Evolutionary conservation across 495 filamentous ascomycete species (phyloP).

Genomic region (Daldinia caldariorum): DNA sequence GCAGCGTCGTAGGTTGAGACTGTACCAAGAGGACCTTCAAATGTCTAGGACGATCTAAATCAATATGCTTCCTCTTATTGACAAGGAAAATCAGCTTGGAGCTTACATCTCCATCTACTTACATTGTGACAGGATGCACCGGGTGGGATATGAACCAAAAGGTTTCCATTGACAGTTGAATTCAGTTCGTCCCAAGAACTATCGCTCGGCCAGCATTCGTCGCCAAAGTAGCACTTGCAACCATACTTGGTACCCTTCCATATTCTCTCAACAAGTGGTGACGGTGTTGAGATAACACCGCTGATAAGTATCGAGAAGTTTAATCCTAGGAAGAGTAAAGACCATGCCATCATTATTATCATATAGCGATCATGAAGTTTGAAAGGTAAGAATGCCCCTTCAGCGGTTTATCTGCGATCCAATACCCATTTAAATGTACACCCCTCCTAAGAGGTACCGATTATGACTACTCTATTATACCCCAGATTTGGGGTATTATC

Average conservation of each 20-base stretch:
- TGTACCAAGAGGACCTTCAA: slow-evolving; percentile 52
- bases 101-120: slow-evolving; percentile 1
- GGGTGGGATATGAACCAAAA: slow-evolving; percentile 52
- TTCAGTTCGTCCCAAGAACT: slow-evolving; percentile 51
- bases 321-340: slow-evolving; percentile 15
- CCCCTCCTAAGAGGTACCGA: not conserved
- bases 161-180: slow-evolving; percentile 52
- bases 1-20: slow-evolving; percentile 52
- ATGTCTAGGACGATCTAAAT: slow-evolving; percentile 31
- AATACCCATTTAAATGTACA: slow-evolving; percentile 17
- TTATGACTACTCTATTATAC: slow-evolving; percentile 4
- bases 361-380: not conserved
- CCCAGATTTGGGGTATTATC: slow-evolving; percentile 18
- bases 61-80: slow-evolving; percentile 7
- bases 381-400: slow-evolving; percentile 2
- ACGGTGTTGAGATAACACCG: slow-evolving; percentile 12
- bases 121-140: slow-evolving; percentile 54
- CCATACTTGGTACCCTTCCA: slow-evolving; percentile 51
- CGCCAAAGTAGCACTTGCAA: slow-evolving; percentile 56
- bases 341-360: slow-evolving; percentile 24
- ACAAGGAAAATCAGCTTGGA: not conserved
- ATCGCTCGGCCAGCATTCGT: slow-evolving; percentile 56
- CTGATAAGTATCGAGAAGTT: slow-evolving; percentile 17
- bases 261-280: slow-evolving; percentile 39
- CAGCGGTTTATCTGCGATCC: not conserved